Base-by-base conservation (phyloP, 768 basidiomycete species). In the Paxillus involutus region DNA sequence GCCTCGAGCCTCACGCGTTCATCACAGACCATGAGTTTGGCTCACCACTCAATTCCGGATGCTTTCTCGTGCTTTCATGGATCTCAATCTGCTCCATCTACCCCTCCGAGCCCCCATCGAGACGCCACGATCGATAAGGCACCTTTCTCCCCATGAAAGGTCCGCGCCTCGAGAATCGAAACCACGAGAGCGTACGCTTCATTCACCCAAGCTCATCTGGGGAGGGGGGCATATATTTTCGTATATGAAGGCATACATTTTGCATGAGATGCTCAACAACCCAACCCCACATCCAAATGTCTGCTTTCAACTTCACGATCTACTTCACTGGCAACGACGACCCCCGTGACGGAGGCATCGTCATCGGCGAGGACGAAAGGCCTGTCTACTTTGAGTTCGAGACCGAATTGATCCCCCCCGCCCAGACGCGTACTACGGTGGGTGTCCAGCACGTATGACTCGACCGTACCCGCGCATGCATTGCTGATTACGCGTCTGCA, bases 241-340 rank as follows among this genome's bases (percentile, higher is more conserved):
- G 58, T 72, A 70, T 70, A 72, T 72, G 52, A 68, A 63, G 64
- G 47, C 63, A 41, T 60, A 43, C 54, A 46, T 41, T 29, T 40
- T 16, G n/a, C 41, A 41, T 45, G 40, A 55, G 13, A 11, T 41
- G 42, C 35, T 26, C 37, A 45, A 47, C 52, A 59, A 33, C 49
- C 42, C 32, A 32, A 51, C 12, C 37, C 32, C 49, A 35, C 55
- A 49, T 52, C 49, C 37, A 59, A 49, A 71, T 74, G 75, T 67
- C 64, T 45, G 11, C 45, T 41, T 72, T 75, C 54, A 73, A 77
- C 55, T 85, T 77, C 68, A 72, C 80, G 64, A 70, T 89, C 33
- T 88, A 80, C 71, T 89, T 89, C 76, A 85, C 85, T 44, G 84
- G 86, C 51, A 74, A 75, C 64, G 83, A 85, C 67, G 80, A 89